Conservation (phyloP, 192 early-diverging fungal species). For the Backusella sp. region DNA sequence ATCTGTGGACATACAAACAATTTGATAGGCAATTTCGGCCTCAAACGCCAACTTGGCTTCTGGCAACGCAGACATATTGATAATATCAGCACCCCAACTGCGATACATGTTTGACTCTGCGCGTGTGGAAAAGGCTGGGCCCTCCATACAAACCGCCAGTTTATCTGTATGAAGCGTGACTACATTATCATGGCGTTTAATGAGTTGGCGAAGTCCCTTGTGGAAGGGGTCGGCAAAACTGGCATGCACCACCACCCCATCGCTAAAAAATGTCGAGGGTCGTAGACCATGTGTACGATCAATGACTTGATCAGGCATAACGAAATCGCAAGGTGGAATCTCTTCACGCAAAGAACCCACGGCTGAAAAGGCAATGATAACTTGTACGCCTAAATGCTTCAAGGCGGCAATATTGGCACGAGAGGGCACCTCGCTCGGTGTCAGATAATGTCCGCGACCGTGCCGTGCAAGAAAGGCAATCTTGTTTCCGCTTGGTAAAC, state of each 20-base stretch:
- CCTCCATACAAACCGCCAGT: constrained; percentile 97
- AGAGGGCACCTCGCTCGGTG: constrained; percentile 86
- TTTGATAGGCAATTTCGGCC: constrained; percentile 97
- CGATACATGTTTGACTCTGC: constrained; percentile 98
- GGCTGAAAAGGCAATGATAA: constrained; percentile 95
- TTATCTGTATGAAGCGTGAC: constrained; percentile 70
- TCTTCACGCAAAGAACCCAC: constrained; percentile 95
- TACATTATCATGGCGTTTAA: constrained; percentile 53
- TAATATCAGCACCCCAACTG: constrained; percentile 86
- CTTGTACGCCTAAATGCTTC: constrained; percentile 90
- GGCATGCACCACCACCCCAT: constrained; percentile 90
- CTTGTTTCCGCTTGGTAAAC: constrained; percentile 66
- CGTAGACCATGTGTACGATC: constrained; percentile 98
- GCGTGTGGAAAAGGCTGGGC: constrained; percentile 95
- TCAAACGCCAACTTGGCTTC: constrained; percentile 98
- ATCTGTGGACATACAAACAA: constrained; percentile 99
- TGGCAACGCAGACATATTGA: constrained; percentile 98
- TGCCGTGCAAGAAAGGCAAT: constrained; percentile 97
- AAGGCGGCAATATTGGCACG: constrained; percentile 98
- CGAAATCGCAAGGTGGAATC: constrained; percentile 93
- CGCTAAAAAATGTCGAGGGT: constrained; percentile 87
- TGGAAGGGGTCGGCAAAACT: constrained; percentile 95
- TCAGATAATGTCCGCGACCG: constrained; percentile 84
- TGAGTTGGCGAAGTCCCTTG: constrained; percentile 64
- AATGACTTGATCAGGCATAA: constrained; percentile 91